Evolutionary conservation across 177 flowering plant species (phyloP).

Genomic region (Vitis hybrid): DNA sequence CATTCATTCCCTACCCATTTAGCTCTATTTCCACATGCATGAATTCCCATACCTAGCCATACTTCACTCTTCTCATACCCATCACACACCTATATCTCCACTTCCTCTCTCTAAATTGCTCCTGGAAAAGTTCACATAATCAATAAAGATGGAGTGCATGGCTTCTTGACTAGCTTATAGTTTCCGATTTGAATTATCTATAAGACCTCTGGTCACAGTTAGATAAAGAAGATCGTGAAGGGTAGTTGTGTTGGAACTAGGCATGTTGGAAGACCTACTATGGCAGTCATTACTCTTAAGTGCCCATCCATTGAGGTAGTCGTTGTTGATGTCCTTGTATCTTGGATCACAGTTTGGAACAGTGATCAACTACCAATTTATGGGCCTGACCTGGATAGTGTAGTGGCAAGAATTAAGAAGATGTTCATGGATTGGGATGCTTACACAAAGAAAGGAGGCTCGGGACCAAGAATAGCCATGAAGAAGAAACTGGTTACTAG

Average conservation of each 20-base stretch:
- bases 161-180: too few relatives aligned
- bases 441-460: constrained; percentile 91
- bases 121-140: too few relatives aligned
- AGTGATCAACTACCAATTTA: constrained; percentile 19
- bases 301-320: constrained; percentile 18
- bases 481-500: constrained; percentile 81
- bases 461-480: constrained; percentile 84
- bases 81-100: too few relatives aligned
- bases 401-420: constrained; percentile 56
- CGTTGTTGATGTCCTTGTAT: constrained; percentile 16
- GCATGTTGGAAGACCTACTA: constrained; percentile 21
- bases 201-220: too few relatives aligned
- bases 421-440: constrained; percentile 96
- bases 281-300: constrained; percentile 19
- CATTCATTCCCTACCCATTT: too few relatives aligned
- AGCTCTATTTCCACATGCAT: too few relatives aligned
- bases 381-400: constrained; percentile 18
- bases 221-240: constrained; percentile 15
- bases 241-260: constrained; percentile 22
- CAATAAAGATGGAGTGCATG: too few relatives aligned
- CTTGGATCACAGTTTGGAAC: constrained; percentile 19
- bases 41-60: too few relatives aligned
- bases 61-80: too few relatives aligned
- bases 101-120: too few relatives aligned
- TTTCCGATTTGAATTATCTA: too few relatives aligned